A percentile compares a stretch with the other conserved stretches of the same genome.
These are phyloP conservation scores for Plasmodium vivax DNA, from an alignment of 169 alveolate species.

Conservation along the genomic window DNA sequence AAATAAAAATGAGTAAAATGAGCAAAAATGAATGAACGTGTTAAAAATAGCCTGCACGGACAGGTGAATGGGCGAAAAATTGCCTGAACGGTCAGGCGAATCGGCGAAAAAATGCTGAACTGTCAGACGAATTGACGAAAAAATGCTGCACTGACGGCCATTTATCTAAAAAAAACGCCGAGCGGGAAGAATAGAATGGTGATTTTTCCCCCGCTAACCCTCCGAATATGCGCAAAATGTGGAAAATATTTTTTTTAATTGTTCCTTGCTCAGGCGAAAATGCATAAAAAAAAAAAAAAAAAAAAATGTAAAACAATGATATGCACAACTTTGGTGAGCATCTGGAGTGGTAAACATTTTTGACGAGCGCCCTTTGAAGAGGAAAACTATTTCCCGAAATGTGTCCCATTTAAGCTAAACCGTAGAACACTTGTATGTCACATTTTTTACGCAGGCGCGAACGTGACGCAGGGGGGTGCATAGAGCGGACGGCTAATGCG, in stretches of 20 bases:
- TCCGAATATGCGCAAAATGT: not conserved
- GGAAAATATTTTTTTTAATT: slow-evolving; percentile 3
- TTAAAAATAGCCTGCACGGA: not conserved
- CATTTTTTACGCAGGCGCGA: not conserved
- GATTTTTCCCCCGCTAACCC: not conserved
- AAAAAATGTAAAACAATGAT: not conserved
- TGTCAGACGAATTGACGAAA: no score
- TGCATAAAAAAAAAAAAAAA: slow-evolving; percentile 1
- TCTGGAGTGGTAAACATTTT: not conserved
- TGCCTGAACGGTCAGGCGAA: not conserved
- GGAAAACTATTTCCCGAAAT: not conserved
- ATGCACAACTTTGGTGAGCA: not conserved
- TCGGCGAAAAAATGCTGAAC: not conserved
- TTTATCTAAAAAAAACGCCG: not conserved
- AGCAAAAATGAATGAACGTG: not conserved
- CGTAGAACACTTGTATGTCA: not conserved
- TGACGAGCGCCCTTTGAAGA: not conserved
- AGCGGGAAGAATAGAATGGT: slow-evolving; percentile 15
- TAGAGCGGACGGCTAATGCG: not conserved
- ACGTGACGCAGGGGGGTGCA: not conserved
- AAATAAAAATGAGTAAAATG: not conserved
- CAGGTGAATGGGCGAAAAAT: not conserved
- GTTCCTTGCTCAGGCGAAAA: slow-evolving; percentile 17
- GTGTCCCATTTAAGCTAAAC: not conserved
- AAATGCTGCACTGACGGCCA: no score